Percentiles rank a stretch among this genome's conserved stretches.
phyloP scores from a whole-genome alignment of 2,329 filamentous ascomycete species.

The Plenodomus tracheiphilus region DNA sequence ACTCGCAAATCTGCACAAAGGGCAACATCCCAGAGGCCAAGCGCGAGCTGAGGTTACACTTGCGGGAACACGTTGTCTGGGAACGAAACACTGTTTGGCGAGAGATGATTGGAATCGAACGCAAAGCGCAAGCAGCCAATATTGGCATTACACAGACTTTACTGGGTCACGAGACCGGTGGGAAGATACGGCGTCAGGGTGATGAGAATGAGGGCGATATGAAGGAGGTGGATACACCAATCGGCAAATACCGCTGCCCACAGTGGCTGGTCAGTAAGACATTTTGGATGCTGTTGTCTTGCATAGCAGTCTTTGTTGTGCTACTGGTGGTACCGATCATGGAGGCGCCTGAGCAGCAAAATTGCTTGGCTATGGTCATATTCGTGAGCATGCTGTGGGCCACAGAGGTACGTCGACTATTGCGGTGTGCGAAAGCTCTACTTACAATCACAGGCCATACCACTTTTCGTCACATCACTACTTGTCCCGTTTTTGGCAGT shows the following conservation, averaged over 20 bases:
- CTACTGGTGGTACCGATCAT: slow-evolving; percentile 80
- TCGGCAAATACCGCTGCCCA: slow-evolving; percentile 76
- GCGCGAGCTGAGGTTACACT: slow-evolving; percentile 83
- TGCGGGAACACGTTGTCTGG: slow-evolving; percentile 97
- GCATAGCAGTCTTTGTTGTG: slow-evolving; percentile 72
- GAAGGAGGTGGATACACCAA: slow-evolving; percentile 75
- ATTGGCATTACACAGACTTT: slow-evolving; percentile 78
- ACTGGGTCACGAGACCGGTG: slow-evolving; percentile 72
- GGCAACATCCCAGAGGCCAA: slow-evolving; percentile 77
- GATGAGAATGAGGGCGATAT: slow-evolving; percentile 71
- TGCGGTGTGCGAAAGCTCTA: neutral
- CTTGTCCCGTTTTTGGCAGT: slow-evolving; percentile 93
- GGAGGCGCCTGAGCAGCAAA: slow-evolving; percentile 87
- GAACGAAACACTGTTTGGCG: slow-evolving; percentile 98
- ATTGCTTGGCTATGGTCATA: slow-evolving; percentile 89
- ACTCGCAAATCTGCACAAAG: slow-evolving; percentile 78
- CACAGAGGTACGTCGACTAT: slow-evolving; percentile 69
- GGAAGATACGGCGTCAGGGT: slow-evolving; percentile 75
- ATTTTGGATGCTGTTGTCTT: slow-evolving; percentile 73
- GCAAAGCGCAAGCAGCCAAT: slow-evolving; percentile 91
- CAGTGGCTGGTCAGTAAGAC: slow-evolving; percentile 82
- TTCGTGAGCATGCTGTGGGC: slow-evolving; percentile 96
- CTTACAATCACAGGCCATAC: slow-evolving; percentile 71
- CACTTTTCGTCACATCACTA: slow-evolving; percentile 93
- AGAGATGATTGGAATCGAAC: slow-evolving; percentile 97